A percentile compares a stretch with the other conserved stretches of the same genome.
These are phyloP conservation scores for Microcos paniculata DNA, from an alignment of 345 rosid genomes.

Conservation along the genomic window DNA sequence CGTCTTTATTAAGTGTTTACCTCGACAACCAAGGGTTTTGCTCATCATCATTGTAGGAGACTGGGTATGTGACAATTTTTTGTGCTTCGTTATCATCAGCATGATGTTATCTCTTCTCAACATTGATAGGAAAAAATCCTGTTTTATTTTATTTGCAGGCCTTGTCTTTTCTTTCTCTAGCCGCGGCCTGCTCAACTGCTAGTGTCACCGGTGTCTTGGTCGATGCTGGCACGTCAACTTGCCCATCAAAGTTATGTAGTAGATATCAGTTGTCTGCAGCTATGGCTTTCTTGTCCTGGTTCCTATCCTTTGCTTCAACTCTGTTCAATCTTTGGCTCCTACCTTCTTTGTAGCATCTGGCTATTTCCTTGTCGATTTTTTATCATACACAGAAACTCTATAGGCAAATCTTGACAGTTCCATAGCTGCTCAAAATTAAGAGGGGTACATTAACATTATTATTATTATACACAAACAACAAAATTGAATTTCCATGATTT, in stretches of 20 bases:
- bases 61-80: conserved; percentile 36
- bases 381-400: neutral
- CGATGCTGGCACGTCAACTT: conserved; percentile 23
- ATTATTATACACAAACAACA: conserved; percentile 5
- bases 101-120: neutral
- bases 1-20: conserved; percentile 36
- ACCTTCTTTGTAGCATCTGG: conserved; percentile 36
- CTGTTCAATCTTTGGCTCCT: conserved; percentile 66
- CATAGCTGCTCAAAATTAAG: neutral
- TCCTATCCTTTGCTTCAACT: conserved; percentile 49
- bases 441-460: neutral
- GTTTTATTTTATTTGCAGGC: conserved; percentile 34
- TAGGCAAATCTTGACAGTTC: neutral
- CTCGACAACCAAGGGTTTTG: conserved; percentile 43
- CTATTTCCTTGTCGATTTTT: neutral
- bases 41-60: conserved; percentile 52
- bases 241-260: conserved; percentile 40
- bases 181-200: conserved; percentile 59
- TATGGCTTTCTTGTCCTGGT: conserved; percentile 64
- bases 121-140: neutral
- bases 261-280: conserved; percentile 64
- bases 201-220: conserved; percentile 45
- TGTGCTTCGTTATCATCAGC: neutral
- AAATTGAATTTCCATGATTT: neutral
- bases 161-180: conserved; percentile 51